These are phyloP conservation scores for Leccinum aurantiacum DNA, from an alignment of 768 basidiomycete species.

Conservation along the genomic window DNA sequence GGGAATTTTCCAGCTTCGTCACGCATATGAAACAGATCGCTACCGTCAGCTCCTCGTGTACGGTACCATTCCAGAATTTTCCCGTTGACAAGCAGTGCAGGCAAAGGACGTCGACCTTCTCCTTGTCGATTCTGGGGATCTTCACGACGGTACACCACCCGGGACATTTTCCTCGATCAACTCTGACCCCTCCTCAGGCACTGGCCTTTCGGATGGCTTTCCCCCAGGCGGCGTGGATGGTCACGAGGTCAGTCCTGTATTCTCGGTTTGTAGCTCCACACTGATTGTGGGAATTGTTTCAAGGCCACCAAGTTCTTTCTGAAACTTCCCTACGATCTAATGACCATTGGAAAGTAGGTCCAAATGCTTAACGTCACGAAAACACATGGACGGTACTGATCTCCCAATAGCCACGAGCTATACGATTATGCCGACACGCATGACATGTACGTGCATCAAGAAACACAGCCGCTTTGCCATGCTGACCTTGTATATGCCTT, in stretches of 20 bases:
- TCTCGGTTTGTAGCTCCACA: neutral
- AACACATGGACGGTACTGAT: neutral
- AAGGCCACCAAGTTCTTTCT: slow-evolving; percentile 42
- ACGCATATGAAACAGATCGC: slow-evolving; percentile 79
- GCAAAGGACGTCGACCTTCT: slow-evolving; percentile 79
- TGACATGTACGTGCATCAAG: slow-evolving; percentile 51
- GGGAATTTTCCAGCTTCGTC: slow-evolving; percentile 86
- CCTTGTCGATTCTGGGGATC: slow-evolving; percentile 78
- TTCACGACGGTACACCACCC: slow-evolving; percentile 56
- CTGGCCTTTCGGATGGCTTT: slow-evolving; percentile 71
- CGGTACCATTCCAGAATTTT: neutral
- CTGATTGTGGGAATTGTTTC: neutral
- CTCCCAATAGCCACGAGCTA: slow-evolving; percentile 66
- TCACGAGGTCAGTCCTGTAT: slow-evolving; percentile 51
- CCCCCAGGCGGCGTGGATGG: slow-evolving; percentile 58
- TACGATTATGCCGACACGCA: slow-evolving; percentile 66
- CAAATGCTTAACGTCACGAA: neutral
- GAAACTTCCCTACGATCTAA: slow-evolving; percentile 75
- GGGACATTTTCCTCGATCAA: neutral
- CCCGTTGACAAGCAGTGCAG: slow-evolving; percentile 27
- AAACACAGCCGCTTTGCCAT: neutral
- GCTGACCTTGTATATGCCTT: slow-evolving; percentile 5
- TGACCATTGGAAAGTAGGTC: slow-evolving; percentile 81
- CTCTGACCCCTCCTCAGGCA: slow-evolving; percentile 43
- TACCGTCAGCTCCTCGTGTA: slow-evolving; percentile 36